phyloP scores from a whole-genome alignment of 2,329 filamentous ascomycete species.

The Sporothrix phasma region DNA sequence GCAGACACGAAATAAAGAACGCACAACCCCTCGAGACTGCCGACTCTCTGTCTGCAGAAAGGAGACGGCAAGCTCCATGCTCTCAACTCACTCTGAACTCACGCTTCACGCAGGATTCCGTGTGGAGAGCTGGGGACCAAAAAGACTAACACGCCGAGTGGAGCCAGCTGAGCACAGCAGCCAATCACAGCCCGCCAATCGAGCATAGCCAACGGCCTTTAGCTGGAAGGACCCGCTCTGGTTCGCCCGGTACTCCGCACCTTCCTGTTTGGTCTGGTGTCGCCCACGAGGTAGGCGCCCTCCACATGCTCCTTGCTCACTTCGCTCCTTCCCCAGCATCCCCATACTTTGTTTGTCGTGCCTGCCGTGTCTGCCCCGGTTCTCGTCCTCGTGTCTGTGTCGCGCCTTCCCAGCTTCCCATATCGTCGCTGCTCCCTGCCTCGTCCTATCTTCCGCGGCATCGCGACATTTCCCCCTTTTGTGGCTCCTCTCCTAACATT shows the following conservation, averaged over 20 bases:
- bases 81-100: too few relatives aligned
- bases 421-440: too few relatives aligned
- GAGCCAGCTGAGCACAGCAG: background rate
- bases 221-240: background rate
- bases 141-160: constrained; percentile 4
- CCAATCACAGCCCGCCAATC: background rate
- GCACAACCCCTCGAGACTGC: too few relatives aligned
- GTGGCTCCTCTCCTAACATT: background rate
- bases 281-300: too few relatives aligned
- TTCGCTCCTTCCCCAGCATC: background rate
- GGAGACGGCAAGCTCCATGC: too few relatives aligned
- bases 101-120: too few relatives aligned
- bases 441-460: background rate
- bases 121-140: background rate
- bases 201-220: background rate
- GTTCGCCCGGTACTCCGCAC: constrained; percentile 1
- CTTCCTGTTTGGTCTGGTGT: background rate
- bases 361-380: too few relatives aligned
- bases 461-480: constrained; percentile 3
- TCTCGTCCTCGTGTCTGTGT: background rate
- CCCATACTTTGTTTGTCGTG: constrained; percentile 3
- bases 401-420: background rate
- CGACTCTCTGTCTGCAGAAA: too few relatives aligned
- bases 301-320: background rate
- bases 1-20: background rate